Conservation (phyloP, 1,284 basidiomycete species). For the Neolentinus lepideus region DNA sequence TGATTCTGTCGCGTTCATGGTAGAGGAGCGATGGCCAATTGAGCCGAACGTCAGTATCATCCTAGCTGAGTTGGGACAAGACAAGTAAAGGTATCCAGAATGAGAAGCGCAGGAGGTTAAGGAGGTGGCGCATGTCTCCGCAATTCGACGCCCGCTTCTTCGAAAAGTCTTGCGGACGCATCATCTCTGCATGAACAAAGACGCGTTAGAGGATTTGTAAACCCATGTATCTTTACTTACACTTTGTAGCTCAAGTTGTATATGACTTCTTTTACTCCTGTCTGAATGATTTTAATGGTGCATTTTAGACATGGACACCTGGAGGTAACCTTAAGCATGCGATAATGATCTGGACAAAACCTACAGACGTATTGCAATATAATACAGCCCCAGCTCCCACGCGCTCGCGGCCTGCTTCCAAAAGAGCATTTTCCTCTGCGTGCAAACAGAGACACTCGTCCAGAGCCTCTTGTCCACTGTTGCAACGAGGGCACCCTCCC, state of each 20-base stretch:
- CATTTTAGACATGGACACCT: slow-evolving; percentile 97
- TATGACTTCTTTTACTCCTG: slow-evolving; percentile 88
- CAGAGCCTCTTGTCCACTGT: slow-evolving; percentile 53
- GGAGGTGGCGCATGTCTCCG: slow-evolving; percentile 49
- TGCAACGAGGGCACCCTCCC: slow-evolving; percentile 82
- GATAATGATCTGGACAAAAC: slow-evolving; percentile 3
- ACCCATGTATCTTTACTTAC: slow-evolving; percentile 37
- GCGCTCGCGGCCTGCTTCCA: slow-evolving; percentile 87
- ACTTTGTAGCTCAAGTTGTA: slow-evolving; percentile 96
- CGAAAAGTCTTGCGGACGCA: slow-evolving; percentile 69
- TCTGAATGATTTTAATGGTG: slow-evolving; percentile 96
- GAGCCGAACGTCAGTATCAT: slow-evolving; percentile 42
- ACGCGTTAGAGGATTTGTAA: slow-evolving; percentile 1
- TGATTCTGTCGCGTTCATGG: slow-evolving; percentile 42
- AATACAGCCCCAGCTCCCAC: slow-evolving; percentile 79
- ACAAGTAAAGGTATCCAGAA: not conserved
- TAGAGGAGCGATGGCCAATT: slow-evolving; percentile 55
- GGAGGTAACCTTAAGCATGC: slow-evolving; percentile 6
- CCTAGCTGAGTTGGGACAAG: slow-evolving; percentile 18
- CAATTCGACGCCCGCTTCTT: slow-evolving; percentile 73
- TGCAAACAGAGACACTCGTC: slow-evolving; percentile 93
- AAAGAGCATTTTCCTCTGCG: slow-evolving; percentile 95
- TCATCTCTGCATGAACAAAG: slow-evolving; percentile 65
- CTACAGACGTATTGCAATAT: slow-evolving; percentile 82
- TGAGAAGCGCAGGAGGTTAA: not conserved